These are phyloP conservation scores for Taphrina communis DNA, from an alignment of 1,139 yeast genomes.

Conservation along the genomic window DNA sequence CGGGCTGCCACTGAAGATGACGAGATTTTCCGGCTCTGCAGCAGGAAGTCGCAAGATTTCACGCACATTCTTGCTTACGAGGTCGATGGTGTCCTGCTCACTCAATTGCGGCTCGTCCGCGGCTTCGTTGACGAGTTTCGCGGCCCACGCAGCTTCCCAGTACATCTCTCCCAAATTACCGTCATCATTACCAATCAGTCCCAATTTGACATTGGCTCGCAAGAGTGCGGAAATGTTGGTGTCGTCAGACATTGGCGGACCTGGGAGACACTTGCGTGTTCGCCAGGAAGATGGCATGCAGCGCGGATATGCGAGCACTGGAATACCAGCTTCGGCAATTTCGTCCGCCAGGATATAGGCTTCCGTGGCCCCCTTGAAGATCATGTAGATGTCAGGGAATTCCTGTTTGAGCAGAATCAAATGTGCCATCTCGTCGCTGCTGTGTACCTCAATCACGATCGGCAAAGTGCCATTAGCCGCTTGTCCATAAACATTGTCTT, in stretches of 20 bases:
- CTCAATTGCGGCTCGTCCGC: slow-evolving; percentile 5
- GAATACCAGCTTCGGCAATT: slow-evolving; percentile 17
- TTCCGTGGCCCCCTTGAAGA: slow-evolving; percentile 29
- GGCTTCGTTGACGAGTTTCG: slow-evolving; percentile 20
- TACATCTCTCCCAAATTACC: slow-evolving; percentile 14
- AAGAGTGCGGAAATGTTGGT: slow-evolving; percentile 13
- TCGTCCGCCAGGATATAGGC: slow-evolving; percentile 24
- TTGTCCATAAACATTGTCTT: slow-evolving; percentile 22
- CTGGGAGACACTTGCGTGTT: slow-evolving; percentile 18
- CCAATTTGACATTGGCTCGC: slow-evolving; percentile 21
- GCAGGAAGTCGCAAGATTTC: slow-evolving; percentile 24
- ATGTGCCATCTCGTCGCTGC: slow-evolving; percentile 29
- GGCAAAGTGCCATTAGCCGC: slow-evolving; percentile 15
- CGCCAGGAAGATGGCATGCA: slow-evolving; percentile 28
- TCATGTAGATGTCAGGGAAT: slow-evolving; percentile 10
- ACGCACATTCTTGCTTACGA: slow-evolving; percentile 26
- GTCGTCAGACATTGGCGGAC: slow-evolving; percentile 32
- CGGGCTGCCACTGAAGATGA: slow-evolving; percentile 23
- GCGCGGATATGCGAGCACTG: slow-evolving; percentile 18
- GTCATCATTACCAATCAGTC: slow-evolving; percentile 8
- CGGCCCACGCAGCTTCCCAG: slow-evolving; percentile 37
- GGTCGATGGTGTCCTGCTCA: slow-evolving; percentile 12
- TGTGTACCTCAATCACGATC: slow-evolving; percentile 14
- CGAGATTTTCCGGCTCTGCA: slow-evolving; percentile 7
- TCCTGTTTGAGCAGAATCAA: slow-evolving; percentile 22